Conservation (phyloP, 2,329 filamentous ascomycete species). For the Didymosphaeria variabile region DNA sequence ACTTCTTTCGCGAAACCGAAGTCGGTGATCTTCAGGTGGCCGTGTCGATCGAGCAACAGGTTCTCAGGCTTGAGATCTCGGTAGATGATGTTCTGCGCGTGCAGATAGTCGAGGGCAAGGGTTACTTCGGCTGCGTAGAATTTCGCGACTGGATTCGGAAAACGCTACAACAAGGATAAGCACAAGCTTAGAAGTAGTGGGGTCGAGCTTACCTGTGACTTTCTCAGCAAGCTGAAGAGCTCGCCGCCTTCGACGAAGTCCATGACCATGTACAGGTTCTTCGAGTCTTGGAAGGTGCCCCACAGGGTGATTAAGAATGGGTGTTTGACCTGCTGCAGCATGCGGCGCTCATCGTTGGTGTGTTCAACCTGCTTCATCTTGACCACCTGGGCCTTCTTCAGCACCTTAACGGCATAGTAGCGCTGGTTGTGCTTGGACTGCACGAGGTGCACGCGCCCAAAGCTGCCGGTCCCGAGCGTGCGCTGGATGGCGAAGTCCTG, state of each 20-base stretch:
- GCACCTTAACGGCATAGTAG: conserved; percentile 97
- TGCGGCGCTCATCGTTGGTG: conserved; percentile 95
- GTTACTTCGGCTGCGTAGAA: conserved; percentile 99
- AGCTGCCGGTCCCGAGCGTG: conserved; percentile 95
- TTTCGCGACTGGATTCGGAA: conserved; percentile 97
- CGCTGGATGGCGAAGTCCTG: conserved; percentile 88
- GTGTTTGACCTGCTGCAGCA: conserved; percentile 97
- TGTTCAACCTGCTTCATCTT: conserved; percentile 99
- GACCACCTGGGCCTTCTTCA: conserved; percentile 98
- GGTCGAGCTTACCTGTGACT: conserved; percentile 77
- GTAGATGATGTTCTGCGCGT: conserved; percentile 96
- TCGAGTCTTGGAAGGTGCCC: conserved; percentile 96
- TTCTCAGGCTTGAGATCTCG: conserved; percentile 97
- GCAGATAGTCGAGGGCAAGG: conserved; percentile 91
- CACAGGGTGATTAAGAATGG: conserved; percentile 97
- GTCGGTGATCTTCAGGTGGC: conserved; percentile 96
- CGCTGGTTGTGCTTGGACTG: conserved; percentile 98
- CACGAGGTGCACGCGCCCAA: conserved; percentile 94
- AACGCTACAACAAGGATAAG: conserved; percentile 71
- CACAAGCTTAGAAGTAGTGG: not conserved
- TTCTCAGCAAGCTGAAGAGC: conserved; percentile 91
- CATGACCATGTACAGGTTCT: conserved; percentile 99
- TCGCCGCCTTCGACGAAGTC: conserved; percentile 99
- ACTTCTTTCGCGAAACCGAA: conserved; percentile 99
- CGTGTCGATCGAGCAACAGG: conserved; percentile 87